These are phyloP conservation scores for Epichloe hybrida DNA, from an alignment of 2,329 filamentous ascomycete genomes.

Conservation along the genomic window DNA sequence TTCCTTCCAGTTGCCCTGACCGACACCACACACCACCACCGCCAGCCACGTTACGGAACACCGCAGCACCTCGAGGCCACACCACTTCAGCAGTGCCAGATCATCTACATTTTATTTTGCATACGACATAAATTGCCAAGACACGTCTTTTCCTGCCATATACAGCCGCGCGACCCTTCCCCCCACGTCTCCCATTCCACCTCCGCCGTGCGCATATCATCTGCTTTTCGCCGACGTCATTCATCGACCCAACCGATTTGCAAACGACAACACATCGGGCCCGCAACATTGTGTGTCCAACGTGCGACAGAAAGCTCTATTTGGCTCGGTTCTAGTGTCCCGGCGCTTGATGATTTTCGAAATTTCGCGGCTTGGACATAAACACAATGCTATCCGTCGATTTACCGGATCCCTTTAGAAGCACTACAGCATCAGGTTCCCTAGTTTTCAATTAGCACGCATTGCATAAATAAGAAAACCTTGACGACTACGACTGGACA, in stretches of 20 bases:
- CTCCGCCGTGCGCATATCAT: background rate
- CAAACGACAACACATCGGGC: background rate
- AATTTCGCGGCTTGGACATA: background rate
- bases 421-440: background rate
- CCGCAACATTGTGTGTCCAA: background rate
- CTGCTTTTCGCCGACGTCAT: background rate
- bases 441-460: background rate
- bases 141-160: background rate
- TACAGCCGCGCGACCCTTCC: background rate
- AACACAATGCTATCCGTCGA: conserved; percentile 6
- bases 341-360: background rate
- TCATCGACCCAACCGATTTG: background rate
- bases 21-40: background rate
- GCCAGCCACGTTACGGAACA: background rate
- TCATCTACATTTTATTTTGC: background rate
- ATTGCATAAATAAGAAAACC: background rate
- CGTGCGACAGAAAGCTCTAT: too few relatives aligned
- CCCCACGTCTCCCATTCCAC: background rate
- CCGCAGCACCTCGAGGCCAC: conserved; percentile 1
- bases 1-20: conserved; percentile 1
- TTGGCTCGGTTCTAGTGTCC: background rate
- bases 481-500: background rate
- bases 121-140: background rate
- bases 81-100: background rate
- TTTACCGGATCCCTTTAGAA: conserved; percentile 1